phyloP scores from a whole-genome alignment of 176 grass and related monocot genomes.

The Elaeis guineensis region DNA sequence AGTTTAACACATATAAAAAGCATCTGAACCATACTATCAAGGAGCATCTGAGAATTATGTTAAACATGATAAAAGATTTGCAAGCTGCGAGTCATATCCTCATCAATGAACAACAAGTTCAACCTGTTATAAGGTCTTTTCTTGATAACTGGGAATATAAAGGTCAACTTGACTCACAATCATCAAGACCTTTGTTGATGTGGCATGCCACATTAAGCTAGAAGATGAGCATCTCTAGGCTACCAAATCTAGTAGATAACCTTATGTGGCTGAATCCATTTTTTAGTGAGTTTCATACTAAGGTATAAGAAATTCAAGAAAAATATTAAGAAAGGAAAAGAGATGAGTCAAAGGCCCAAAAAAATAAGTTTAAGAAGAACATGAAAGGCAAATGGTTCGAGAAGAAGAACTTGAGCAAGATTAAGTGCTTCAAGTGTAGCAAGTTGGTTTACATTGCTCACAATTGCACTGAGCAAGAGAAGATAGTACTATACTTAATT shows the following conservation, averaged over 20 bases:
- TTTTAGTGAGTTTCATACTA: neutral
- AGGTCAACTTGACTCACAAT: conserved; percentile 3
- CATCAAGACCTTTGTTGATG: conserved; percentile 11
- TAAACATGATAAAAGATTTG: neutral
- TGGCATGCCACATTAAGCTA: neutral
- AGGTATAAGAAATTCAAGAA: neutral
- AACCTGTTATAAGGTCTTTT: conserved; percentile 3
- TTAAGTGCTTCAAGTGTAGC: neutral
- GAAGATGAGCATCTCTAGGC: neutral
- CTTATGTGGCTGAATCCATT: neutral
- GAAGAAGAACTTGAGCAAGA: neutral
- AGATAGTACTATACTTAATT: too few relatives aligned
- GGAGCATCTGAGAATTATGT: neutral
- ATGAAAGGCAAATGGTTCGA: neutral
- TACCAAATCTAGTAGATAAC: neutral
- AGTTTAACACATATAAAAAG: too few relatives aligned
- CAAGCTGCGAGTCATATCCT: neutral
- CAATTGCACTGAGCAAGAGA: neutral
- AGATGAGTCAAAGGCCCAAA: neutral
- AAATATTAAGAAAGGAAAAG: neutral
- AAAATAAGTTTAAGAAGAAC: neutral
- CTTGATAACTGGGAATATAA: neutral
- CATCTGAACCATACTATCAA: too few relatives aligned
- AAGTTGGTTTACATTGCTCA: neutral
- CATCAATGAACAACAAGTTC: conserved; percentile 7